Percentiles rank a stretch among this genome's conserved stretches.
These are phyloP conservation scores for Coix lacrymajobi DNA, from an alignment of 176 grass and related monocot genomes.

Conservation along the genomic window DNA sequence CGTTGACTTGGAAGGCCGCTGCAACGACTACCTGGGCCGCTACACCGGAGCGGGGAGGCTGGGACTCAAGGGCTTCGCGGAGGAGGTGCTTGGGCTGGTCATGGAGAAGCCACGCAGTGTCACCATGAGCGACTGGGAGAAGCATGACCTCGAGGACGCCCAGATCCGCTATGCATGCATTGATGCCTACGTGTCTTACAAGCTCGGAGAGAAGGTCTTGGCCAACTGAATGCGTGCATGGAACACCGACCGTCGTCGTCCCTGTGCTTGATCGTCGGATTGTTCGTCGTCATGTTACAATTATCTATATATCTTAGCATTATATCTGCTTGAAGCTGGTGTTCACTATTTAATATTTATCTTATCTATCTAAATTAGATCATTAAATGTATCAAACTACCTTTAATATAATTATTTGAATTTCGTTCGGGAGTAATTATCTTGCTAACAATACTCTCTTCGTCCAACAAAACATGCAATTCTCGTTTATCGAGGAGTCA, in stretches of 20 bases:
- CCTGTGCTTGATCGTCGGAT: not conserved
- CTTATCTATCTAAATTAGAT: not conserved
- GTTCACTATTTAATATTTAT: not conserved
- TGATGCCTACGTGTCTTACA: conserved; percentile 60
- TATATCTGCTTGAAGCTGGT: not conserved
- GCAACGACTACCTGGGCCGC: conserved; percentile 19
- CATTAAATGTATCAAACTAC: not conserved
- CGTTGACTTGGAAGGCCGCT: conserved; percentile 9
- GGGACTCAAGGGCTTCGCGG: conserved; percentile 41
- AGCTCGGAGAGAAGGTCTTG: conserved; percentile 34
- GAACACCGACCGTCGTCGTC: not conserved
- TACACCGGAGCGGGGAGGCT: not conserved
- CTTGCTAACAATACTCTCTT: too few relatives aligned
- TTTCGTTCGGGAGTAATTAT: not conserved
- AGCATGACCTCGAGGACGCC: not conserved
- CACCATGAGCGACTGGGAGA: conserved; percentile 60
- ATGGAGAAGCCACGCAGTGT: conserved; percentile 41
- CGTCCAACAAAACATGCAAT: too few relatives aligned
- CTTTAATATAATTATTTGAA: not conserved
- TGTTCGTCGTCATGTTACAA: not conserved
- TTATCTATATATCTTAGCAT: not conserved
- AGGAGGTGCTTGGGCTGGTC: conserved; percentile 38
- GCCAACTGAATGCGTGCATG: not conserved
- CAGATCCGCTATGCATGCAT: conserved; percentile 53
- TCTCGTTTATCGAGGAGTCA: too few relatives aligned